Evolutionary conservation across 768 basidiomycete species (phyloP).

Genomic region (Calocybe gangraenosa): DNA sequence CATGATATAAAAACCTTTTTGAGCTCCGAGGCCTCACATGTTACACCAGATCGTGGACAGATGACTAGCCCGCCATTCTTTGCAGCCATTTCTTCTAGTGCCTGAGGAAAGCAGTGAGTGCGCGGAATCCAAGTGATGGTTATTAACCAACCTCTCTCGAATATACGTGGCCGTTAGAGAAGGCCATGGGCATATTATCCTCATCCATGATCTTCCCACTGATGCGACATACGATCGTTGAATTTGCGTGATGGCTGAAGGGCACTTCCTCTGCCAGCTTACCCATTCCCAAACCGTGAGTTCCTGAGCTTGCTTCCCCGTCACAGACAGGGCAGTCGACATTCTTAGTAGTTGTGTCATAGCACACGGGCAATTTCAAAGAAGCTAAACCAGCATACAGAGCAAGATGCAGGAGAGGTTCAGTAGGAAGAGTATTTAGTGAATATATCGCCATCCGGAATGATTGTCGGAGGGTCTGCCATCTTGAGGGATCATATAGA

Average conservation of each 20-base stretch:
- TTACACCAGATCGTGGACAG: conserved; percentile 71
- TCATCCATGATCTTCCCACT: conserved; percentile 95
- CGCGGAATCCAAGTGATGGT: not conserved
- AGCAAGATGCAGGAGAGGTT: conserved; percentile 82
- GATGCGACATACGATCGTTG: conserved; percentile 89
- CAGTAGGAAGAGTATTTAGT: conserved; percentile 82
- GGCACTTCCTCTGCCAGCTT: conserved; percentile 84
- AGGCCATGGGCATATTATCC: conserved; percentile 88
- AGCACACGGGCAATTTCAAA: conserved; percentile 86
- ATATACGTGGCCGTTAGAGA: conserved; percentile 90
- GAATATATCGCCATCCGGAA: conserved; percentile 87
- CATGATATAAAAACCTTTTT: conserved; percentile 90
- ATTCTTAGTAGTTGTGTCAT: conserved; percentile 57
- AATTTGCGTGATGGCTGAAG: conserved; percentile 90
- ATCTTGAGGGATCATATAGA: conserved; percentile 77
- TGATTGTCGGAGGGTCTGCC: conserved; percentile 67
- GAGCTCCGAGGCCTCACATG: conserved; percentile 60
- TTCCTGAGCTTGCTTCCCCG: conserved; percentile 32
- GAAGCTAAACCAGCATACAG: conserved; percentile 90
- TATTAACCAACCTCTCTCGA: conserved; percentile 71
- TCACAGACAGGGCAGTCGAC: conserved; percentile 93
- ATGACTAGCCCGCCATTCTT: conserved; percentile 76
- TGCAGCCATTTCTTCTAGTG: conserved; percentile 82
- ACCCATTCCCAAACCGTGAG: conserved; percentile 52
- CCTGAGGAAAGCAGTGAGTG: conserved; percentile 40